Conservation (phyloP, 768 basidiomycete species). For the Neoboletus brunneissimus region DNA sequence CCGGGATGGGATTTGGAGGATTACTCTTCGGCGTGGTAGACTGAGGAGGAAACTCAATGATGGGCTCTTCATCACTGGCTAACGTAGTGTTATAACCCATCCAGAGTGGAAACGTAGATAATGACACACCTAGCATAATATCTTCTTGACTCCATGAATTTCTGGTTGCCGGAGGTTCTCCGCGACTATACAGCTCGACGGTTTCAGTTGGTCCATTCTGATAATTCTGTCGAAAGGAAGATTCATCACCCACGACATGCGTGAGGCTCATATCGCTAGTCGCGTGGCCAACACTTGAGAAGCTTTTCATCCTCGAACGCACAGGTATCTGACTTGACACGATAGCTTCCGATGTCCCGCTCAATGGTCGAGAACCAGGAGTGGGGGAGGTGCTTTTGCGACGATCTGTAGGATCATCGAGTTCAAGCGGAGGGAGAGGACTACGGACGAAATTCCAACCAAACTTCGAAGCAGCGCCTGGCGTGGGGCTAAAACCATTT, state of each 20-base stretch:
- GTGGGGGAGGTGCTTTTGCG: conserved; percentile 24
- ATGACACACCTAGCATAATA: conserved; percentile 17
- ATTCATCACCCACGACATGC: conserved; percentile 20
- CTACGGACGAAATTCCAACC: conserved; percentile 42
- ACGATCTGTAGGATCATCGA: conserved; percentile 26
- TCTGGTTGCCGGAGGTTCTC: conserved; percentile 21
- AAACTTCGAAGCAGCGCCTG: conserved; percentile 30
- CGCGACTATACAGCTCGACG: conserved; percentile 22
- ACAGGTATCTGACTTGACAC: conserved; percentile 45
- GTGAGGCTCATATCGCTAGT: conserved; percentile 25
- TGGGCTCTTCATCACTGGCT: conserved; percentile 42
- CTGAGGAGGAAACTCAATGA: conserved; percentile 13
- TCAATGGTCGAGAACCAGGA: conserved; percentile 24
- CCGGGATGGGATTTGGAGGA: conserved; percentile 10
- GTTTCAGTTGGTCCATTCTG: conserved; percentile 29
- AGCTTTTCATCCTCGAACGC: conserved; percentile 37
- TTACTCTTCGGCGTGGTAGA: conserved; percentile 30
- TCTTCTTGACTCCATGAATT: conserved; percentile 18
- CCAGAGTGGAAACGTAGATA: background rate
- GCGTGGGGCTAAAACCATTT: conserved; percentile 10
- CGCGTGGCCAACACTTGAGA: conserved; percentile 14
- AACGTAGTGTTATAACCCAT: conserved; percentile 1
- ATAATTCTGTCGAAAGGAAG: conserved; percentile 26
- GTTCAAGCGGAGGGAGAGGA: conserved; percentile 40
- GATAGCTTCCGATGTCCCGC: conserved; percentile 22